A percentile compares a stretch with the other conserved stretches of the same genome.
phyloP scores from a whole-genome alignment of 2,329 filamentous ascomycete species.

The Alternaria solani region DNA sequence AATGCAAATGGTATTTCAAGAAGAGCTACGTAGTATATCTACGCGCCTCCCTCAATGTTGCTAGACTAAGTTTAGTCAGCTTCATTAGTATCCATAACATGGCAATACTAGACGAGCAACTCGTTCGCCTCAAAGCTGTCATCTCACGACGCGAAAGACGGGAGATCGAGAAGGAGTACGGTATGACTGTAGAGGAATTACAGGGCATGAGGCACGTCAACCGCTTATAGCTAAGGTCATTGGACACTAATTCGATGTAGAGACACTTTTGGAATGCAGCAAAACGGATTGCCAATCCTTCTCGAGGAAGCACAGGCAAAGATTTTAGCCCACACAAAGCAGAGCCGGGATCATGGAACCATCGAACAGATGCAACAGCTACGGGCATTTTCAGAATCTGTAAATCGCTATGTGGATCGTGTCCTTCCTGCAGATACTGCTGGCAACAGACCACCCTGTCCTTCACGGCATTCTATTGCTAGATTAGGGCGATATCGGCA shows the following conservation, averaged over 20 bases:
- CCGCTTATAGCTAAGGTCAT: background rate
- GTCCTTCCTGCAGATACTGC: background rate
- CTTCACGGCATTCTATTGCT: background rate
- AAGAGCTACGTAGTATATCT: constrained; percentile 4
- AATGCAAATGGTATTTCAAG: constrained; percentile 14
- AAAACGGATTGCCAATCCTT: background rate
- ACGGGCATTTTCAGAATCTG: background rate
- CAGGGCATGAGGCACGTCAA: background rate
- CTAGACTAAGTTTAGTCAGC: constrained; percentile 11
- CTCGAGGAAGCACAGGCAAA: background rate
- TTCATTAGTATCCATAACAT: constrained; percentile 9
- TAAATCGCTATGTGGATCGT: background rate
- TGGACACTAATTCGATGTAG: background rate
- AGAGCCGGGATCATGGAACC: too few relatives aligned
- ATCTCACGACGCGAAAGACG: background rate
- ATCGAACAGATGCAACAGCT: background rate
- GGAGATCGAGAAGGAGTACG: background rate
- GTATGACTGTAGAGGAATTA: background rate
- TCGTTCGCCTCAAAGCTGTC: background rate
- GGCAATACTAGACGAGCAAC: constrained; percentile 5
- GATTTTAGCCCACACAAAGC: background rate
- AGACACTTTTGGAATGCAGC: background rate
- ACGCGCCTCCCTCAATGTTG: constrained; percentile 12
- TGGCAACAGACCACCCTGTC: background rate
- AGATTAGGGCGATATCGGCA: background rate